Evolutionary conservation across 805 yeast species (phyloP).

Genomic region (Clavispora vitiphila): DNA sequence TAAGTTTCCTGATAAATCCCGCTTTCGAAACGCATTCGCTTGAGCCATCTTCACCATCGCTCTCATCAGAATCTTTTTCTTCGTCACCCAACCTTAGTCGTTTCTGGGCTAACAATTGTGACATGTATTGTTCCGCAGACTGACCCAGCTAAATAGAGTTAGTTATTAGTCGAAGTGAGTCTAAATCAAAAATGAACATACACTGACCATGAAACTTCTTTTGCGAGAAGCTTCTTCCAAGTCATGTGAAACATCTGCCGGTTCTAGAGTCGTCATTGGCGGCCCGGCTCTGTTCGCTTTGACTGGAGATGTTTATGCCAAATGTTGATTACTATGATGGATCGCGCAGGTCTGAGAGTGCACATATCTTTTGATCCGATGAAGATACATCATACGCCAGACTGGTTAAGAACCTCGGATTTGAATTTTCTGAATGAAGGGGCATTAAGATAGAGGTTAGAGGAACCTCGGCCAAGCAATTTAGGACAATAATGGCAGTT

Average conservation of each 20-base stretch:
- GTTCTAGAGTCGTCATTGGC: background rate
- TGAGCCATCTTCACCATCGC: conserved; percentile 12
- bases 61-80: conserved; percentile 12
- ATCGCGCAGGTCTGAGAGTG: background rate
- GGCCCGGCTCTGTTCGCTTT: background rate
- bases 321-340: background rate
- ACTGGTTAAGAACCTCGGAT: too few relatives aligned
- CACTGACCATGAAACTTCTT: background rate
- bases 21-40: conserved; percentile 36
- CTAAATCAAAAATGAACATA: background rate
- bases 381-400: too few relatives aligned
- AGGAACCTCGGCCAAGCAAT: too few relatives aligned
- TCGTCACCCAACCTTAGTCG: conserved; percentile 7
- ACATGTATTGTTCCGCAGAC: conserved; percentile 17
- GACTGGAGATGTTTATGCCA: background rate
- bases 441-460: too few relatives aligned
- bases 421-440: too few relatives aligned
- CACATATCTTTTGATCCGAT: background rate
- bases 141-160: conserved; percentile 12
- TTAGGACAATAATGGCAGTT: too few relatives aligned
- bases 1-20: conserved; percentile 64
- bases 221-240: background rate
- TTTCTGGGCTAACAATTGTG: conserved; percentile 15
- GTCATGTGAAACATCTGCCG: background rate
- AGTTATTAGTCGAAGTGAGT: too few relatives aligned